phyloP scores from a whole-genome alignment of 2,329 filamentous ascomycete species.

The Colletotrichum sp. region DNA sequence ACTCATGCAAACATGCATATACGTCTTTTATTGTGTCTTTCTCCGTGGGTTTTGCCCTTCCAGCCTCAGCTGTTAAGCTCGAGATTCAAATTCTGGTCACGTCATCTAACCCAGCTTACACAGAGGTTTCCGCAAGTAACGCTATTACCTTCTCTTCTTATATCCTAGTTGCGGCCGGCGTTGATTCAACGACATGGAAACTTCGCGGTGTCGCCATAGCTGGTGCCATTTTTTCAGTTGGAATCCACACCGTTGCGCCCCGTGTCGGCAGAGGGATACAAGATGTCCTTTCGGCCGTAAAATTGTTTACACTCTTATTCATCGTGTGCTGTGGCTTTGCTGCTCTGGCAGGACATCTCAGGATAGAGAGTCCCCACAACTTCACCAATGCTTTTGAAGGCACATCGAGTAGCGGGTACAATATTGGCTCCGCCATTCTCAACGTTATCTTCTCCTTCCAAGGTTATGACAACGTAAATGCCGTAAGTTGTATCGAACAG shows the following conservation, averaged over 20 bases:
- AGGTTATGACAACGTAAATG: conserved; percentile 17
- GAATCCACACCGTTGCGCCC: conserved; percentile 9
- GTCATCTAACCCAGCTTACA: neutral
- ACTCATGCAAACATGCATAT: conserved; percentile 25
- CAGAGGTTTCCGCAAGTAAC: conserved; percentile 18
- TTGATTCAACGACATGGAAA: conserved; percentile 7
- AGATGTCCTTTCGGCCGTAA: conserved; percentile 9
- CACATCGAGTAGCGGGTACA: conserved; percentile 11
- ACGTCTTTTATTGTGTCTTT: conserved; percentile 26
- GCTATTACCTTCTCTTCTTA: conserved; percentile 15
- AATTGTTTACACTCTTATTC: conserved; percentile 12
- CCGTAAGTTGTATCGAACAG: neutral
- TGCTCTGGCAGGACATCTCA: conserved; percentile 1
- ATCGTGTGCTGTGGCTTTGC: conserved; percentile 19
- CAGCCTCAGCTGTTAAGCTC: neutral
- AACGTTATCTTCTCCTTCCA: conserved; percentile 17
- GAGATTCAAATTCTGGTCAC: neutral
- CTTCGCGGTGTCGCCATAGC: conserved; percentile 11
- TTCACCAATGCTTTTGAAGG: conserved; percentile 10
- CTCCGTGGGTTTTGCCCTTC: conserved; percentile 6
- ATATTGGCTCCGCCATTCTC: conserved; percentile 12
- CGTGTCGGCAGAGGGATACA: conserved; percentile 4
- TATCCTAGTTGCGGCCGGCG: conserved; percentile 6
- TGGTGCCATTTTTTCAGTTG: conserved; percentile 8
- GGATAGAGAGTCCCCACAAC: conserved; percentile 2